phyloP scores from a whole-genome alignment of 306 rosid genomes.

The Lotus japonicus region DNA sequence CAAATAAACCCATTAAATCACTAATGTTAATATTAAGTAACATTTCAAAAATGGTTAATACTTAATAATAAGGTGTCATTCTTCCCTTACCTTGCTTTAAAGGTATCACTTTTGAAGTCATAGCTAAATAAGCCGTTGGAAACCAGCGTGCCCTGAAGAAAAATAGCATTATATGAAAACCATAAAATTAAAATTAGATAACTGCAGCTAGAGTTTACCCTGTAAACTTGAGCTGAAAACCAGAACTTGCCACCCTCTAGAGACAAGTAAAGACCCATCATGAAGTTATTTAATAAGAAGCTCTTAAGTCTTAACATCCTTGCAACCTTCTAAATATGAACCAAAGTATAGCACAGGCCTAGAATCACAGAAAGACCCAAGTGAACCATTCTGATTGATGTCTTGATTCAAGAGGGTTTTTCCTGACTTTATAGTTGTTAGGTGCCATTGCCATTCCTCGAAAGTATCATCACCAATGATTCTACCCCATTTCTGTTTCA shows the following conservation, averaged over 20 bases:
- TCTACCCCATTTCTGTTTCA: slow-evolving; percentile 51
- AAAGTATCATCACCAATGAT: slow-evolving; percentile 42
- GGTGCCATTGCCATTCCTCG: slow-evolving; percentile 47
- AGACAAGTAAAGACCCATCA: slow-evolving; percentile 52
- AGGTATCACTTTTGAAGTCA: slow-evolving; percentile 39
- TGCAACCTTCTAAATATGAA: slow-evolving; percentile 24
- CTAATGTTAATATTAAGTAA: neutral
- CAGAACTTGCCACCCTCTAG: slow-evolving; percentile 56
- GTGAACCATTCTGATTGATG: slow-evolving; percentile 26
- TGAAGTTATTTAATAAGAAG: slow-evolving; percentile 23
- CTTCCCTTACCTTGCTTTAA: slow-evolving; percentile 55
- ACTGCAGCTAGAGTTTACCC: slow-evolving; percentile 27
- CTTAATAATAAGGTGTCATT: no score
- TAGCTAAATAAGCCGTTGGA: slow-evolving; percentile 48
- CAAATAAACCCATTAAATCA: no score
- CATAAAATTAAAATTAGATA: neutral
- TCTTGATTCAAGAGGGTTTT: slow-evolving; percentile 11
- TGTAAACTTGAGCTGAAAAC: slow-evolving; percentile 78
- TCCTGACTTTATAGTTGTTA: slow-evolving; percentile 17
- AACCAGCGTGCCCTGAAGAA: slow-evolving; percentile 38
- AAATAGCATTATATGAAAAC: neutral
- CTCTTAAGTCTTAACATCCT: slow-evolving; percentile 16
- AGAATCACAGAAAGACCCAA: slow-evolving; percentile 25
- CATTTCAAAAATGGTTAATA: no score
- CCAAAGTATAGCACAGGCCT: slow-evolving; percentile 34